These are phyloP conservation scores for Phialophora verrucosa DNA, from an alignment of 2,329 filamentous ascomycete genomes.

Conservation along the genomic window DNA sequence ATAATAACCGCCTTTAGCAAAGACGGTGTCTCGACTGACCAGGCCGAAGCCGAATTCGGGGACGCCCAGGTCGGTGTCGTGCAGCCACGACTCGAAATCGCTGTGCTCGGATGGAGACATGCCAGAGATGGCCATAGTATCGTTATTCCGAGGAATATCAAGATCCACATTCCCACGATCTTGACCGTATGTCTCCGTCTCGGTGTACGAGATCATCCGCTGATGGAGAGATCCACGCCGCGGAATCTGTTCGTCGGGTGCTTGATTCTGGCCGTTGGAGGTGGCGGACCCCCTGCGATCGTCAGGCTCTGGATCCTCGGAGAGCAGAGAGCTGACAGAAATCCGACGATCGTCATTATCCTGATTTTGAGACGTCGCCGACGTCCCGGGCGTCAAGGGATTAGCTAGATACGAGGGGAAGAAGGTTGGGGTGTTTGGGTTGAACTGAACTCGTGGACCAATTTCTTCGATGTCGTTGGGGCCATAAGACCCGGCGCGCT, in stretches of 20 bases:
- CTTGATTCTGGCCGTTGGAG: conserved; percentile 22
- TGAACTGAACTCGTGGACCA: conserved; percentile 33
- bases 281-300: conserved; percentile 21
- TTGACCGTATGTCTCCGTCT: conserved; percentile 64
- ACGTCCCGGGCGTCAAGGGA: conserved; percentile 52
- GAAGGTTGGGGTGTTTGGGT: conserved; percentile 36
- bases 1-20: conserved; percentile 71
- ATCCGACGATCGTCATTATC: conserved; percentile 58
- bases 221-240: conserved; percentile 39
- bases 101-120: conserved; percentile 48
- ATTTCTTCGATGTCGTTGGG: conserved; percentile 35
- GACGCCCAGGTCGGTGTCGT: conserved; percentile 36
- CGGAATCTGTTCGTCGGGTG: conserved; percentile 28
- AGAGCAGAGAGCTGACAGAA: conserved; percentile 70
- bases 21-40: conserved; percentile 58
- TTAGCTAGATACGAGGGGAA: conserved; percentile 42
- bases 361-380: conserved; percentile 43
- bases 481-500: conserved; percentile 34
- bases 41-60: conserved; percentile 57
- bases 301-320: conserved; percentile 53
- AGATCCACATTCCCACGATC: conserved; percentile 73
- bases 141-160: conserved; percentile 74
- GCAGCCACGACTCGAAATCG: conserved; percentile 40
- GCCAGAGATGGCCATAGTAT: conserved; percentile 67
- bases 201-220: conserved; percentile 39